phyloP scores from a whole-genome alignment of 495 filamentous ascomycete species.

The Sabuloglossum arenarium region DNA sequence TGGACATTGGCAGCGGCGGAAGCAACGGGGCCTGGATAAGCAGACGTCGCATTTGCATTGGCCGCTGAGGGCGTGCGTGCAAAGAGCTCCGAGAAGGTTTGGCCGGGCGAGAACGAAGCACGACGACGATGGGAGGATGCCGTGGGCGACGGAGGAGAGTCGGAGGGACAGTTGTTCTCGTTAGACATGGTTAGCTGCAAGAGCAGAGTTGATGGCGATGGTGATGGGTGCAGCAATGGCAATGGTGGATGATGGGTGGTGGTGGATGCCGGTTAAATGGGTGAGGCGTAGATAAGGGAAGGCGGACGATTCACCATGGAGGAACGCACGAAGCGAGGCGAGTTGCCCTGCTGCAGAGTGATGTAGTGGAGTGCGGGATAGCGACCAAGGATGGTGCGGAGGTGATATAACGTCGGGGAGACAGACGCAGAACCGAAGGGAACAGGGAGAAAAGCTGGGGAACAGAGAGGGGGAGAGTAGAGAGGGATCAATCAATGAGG shows the following conservation, averaged over 20 bases:
- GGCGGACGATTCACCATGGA: background rate
- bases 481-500: too few relatives aligned
- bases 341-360: background rate
- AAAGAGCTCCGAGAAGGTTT: conserved; percentile 26
- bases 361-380: background rate
- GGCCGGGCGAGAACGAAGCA: conserved; percentile 26
- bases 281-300: background rate
- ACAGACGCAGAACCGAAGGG: background rate
- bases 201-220: background rate
- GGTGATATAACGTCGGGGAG: too few relatives aligned
- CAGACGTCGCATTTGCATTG: conserved; percentile 11
- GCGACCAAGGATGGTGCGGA: too few relatives aligned
- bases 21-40: conserved; percentile 42
- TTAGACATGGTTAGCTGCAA: conserved; percentile 22
- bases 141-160: conserved; percentile 26
- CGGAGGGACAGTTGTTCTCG: conserved; percentile 26
- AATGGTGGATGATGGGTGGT: background rate
- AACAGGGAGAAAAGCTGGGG: background rate
- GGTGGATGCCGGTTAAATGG: background rate
- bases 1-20: conserved; percentile 39
- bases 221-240: background rate
- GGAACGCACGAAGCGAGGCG: background rate
- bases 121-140: conserved; percentile 19
- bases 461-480: background rate
- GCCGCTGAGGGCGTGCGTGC: conserved; percentile 15